These are phyloP conservation scores for Recurvomyces mirabilis DNA, from an alignment of 495 filamentous ascomycete genomes.

Conservation along the genomic window DNA sequence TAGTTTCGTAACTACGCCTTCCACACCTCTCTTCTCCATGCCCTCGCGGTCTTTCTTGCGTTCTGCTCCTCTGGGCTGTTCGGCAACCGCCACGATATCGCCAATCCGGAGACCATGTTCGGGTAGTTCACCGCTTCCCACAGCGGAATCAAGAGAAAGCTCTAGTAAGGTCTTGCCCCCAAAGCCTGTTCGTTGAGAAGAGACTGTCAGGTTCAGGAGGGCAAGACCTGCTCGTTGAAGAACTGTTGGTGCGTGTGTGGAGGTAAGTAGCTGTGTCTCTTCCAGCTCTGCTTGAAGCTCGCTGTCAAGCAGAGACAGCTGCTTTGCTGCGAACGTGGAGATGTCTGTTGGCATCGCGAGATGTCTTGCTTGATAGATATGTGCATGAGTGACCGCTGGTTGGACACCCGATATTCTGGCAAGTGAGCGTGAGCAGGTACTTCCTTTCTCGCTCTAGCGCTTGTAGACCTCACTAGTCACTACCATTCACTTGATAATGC, in stretches of 20 bases:
- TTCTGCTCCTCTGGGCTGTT: constrained; percentile 58
- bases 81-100: constrained; percentile 73
- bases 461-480: too few species aligned
- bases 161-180: constrained; percentile 82
- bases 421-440: too few species aligned
- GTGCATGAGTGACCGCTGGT: too few species aligned
- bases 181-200: constrained; percentile 78
- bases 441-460: too few species aligned
- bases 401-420: too few species aligned
- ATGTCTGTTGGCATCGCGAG: constrained; percentile 43
- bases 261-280: constrained; percentile 59
- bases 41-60: constrained; percentile 62
- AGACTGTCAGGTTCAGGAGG: constrained; percentile 62
- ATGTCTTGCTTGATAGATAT: too few species aligned
- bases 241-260: constrained; percentile 54
- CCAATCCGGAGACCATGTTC: constrained; percentile 79
- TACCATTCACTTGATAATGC: too few species aligned
- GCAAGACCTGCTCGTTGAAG: constrained; percentile 83
- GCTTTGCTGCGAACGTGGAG: constrained; percentile 61
- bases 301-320: constrained; percentile 62
- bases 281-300: constrained; percentile 73
- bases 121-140: constrained; percentile 41
- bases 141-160: constrained; percentile 61
- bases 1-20: constrained; percentile 72
- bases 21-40: constrained; percentile 50